Evolutionary conservation across 257 asterid species (phyloP), one percentile per base, ranked within the genome.

Genomic region (Nicotiana benthamiana): DNA sequence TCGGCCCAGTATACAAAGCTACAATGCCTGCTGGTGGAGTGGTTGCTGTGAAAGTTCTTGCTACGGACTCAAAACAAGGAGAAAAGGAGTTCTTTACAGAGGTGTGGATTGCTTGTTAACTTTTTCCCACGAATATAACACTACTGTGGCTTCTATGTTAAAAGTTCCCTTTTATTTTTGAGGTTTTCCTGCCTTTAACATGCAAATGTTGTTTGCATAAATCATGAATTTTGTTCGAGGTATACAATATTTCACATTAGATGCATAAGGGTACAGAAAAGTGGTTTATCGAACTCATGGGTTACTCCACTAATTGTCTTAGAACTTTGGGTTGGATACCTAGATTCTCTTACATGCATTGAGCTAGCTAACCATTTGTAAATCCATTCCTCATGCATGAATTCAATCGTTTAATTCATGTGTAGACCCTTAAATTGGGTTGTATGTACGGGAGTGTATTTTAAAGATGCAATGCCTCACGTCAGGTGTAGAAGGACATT

Each of bases 1-100:
- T 94, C 84, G 99, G 99, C 43, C 98, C 97, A 1, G 99, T 96
- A 62, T 96, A 90, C 86, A 96, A 92, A 90, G 99, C 98, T 87
- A 66, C 77, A 83, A 87, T 93, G 97, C 91, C 95, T 61, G 84
- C 87, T 74, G 97, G 97, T 75, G 94, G 81, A 75, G 95, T 93
- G 84, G 93, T 92, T 86, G 98, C 98, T 67, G 99, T 94, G 64
- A 96, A 96, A 88, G 98, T 90, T 88, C 98, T 96, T 85, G 98
- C 97, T 83, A 90, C 97, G 63, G 76, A 91, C 89, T 96, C 99
- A 15, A 96, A 90, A 88, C 99, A 96, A 92, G 99, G 99, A 82
- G 99, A 96, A 75, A 92, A 82, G 51, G 99, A 96, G 92, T 96
- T 94, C 79, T 93, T 92, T 48, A 94, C 98, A 7, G 98, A 94